Evolutionary conservation across 345 rosid genomes (phyloP).

Genomic region (Kandelia obovata): DNA sequence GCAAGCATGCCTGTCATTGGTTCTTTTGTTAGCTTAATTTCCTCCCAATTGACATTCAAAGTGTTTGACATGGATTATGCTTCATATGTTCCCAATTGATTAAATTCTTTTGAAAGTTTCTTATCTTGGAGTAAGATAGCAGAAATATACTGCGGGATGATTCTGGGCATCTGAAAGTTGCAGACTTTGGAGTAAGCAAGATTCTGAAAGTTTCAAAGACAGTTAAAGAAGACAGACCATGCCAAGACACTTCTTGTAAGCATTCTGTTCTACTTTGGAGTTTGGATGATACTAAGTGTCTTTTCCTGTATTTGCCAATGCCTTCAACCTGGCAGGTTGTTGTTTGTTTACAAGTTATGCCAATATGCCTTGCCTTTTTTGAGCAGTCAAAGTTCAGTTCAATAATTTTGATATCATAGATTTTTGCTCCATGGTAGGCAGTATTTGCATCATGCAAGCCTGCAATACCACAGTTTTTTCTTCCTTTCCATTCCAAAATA

Average conservation of each 20-base stretch:
- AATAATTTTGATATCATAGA: too few species aligned
- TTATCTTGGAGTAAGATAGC: slow-evolving; percentile 34
- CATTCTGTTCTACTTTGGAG: slow-evolving; percentile 4
- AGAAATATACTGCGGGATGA: slow-evolving; percentile 94
- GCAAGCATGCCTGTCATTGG: neutral
- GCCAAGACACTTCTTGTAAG: slow-evolving; percentile 71
- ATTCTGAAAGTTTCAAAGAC: slow-evolving; percentile 49
- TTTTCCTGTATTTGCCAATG: too few species aligned
- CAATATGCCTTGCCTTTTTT: too few species aligned
- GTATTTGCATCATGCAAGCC: too few species aligned
- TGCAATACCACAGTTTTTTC: too few species aligned
- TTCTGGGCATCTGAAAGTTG: slow-evolving; percentile 92
- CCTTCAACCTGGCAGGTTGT: too few species aligned
- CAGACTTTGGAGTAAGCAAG: slow-evolving; percentile 94
- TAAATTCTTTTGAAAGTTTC: slow-evolving; percentile 27
- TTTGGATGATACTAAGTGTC: neutral
- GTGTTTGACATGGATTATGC: slow-evolving; percentile 2
- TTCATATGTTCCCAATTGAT: slow-evolving; percentile 18
- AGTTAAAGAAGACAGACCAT: slow-evolving; percentile 78
- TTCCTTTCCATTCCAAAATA: too few species aligned
- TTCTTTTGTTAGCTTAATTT: neutral
- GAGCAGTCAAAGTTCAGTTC: too few species aligned
- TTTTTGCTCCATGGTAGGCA: too few species aligned
- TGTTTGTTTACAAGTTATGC: too few species aligned
- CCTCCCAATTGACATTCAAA: slow-evolving; percentile 9